A percentile compares a stretch with the other conserved stretches of the same genome.
phyloP scores from a whole-genome alignment of 805 yeast species.

The Pichia phayaonensis region DNA sequence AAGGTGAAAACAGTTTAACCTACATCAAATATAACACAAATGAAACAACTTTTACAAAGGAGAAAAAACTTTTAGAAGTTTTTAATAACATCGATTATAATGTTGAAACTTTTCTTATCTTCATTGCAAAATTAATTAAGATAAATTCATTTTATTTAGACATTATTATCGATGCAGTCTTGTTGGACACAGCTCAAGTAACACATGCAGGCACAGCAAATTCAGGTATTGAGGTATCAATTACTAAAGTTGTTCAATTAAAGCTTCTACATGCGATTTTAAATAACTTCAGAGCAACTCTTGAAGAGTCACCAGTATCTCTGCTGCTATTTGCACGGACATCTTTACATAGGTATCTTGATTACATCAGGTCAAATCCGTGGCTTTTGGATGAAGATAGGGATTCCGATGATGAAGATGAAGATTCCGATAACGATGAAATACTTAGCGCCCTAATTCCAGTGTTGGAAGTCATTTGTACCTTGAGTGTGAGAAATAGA shows the following conservation, averaged over 20 bases:
- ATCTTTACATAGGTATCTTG: slow-evolving; percentile 3
- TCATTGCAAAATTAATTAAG: too few species aligned
- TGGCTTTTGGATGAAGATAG: slow-evolving; percentile 5
- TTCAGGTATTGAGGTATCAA: slow-evolving; percentile 38
- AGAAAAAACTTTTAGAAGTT: slow-evolving; percentile 16
- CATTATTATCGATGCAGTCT: too few species aligned
- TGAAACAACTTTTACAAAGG: slow-evolving; percentile 1
- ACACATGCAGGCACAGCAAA: too few species aligned
- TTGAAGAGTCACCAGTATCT: slow-evolving; percentile 35
- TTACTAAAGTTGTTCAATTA: slow-evolving; percentile 48
- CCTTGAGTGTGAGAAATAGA: not conserved
- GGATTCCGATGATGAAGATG: slow-evolving; percentile 37
- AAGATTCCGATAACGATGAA: slow-evolving; percentile 24
- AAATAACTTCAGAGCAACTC: slow-evolving; percentile 46
- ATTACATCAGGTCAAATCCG: not conserved
- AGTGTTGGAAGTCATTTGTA: slow-evolving; percentile 7
- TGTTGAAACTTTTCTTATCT: slow-evolving; percentile 28
- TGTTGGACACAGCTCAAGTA: too few species aligned
- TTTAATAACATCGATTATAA: slow-evolving; percentile 37
- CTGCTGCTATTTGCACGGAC: slow-evolving; percentile 8
- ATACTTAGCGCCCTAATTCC: slow-evolving; percentile 26
- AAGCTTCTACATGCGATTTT: slow-evolving; percentile 58
- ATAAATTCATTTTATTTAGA: too few species aligned
- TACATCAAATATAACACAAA: slow-evolving; percentile 17
- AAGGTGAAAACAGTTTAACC: slow-evolving; percentile 33